A percentile compares a stretch with the other conserved stretches of the same genome.
Evolutionary conservation across 2,329 filamentous ascomycete species (phyloP).

Genomic region (Cytospora leucostoma): DNA sequence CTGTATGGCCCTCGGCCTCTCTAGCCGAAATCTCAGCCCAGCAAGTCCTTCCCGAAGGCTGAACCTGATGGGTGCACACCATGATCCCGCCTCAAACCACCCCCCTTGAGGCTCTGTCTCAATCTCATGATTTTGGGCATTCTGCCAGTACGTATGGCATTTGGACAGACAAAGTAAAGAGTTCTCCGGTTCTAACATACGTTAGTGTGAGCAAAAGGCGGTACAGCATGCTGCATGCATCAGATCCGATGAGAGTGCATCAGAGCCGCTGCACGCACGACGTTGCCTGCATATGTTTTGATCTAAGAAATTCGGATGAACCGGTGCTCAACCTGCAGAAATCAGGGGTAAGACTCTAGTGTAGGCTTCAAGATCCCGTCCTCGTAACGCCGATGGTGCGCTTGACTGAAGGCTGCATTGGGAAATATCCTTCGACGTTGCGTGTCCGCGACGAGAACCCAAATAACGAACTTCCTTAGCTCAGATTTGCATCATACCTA

Average conservation of each 20-base stretch:
- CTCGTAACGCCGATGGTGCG: neutral
- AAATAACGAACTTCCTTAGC: neutral
- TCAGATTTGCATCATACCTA: neutral
- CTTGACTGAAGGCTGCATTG: conserved; percentile 8
- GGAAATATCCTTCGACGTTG: neutral
- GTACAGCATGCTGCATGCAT: neutral
- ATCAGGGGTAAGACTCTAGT: no score
- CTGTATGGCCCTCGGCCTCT: neutral
- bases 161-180: neutral
- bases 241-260: neutral
- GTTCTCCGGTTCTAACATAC: neutral
- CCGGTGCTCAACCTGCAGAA: neutral
- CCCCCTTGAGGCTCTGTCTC: neutral
- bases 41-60: neutral
- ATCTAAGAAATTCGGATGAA: neutral
- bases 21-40: neutral
- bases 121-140: neutral
- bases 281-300: neutral
- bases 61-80: neutral
- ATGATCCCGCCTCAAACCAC: neutral
- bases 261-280: neutral
- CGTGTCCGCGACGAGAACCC: conserved; percentile 10
- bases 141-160: neutral
- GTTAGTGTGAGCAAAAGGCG: neutral
- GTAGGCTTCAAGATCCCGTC: neutral